Conservation (phyloP, 495 filamentous ascomycete genomes). For the Lasiosphaeria hispida region DNA sequence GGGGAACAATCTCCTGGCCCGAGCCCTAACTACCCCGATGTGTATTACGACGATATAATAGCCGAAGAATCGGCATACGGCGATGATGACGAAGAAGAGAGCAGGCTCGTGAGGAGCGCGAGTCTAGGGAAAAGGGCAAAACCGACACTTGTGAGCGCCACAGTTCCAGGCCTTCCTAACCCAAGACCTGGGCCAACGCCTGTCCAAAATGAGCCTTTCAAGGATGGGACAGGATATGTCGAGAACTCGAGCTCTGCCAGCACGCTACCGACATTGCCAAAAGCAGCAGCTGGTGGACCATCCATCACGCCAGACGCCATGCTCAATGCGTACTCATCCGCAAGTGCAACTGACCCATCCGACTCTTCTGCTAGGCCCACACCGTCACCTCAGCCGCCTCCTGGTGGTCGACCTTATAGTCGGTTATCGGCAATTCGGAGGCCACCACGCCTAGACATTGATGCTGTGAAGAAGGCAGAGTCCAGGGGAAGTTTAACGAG, state of each 20-base stretch:
- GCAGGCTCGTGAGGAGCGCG: conserved; percentile 69
- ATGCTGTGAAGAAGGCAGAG: conserved; percentile 74
- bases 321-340: conserved; percentile 43
- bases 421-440: conserved; percentile 55
- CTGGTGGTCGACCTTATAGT: conserved; percentile 33
- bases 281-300: conserved; percentile 22
- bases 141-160: conserved; percentile 66
- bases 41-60: conserved; percentile 45
- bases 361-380: conserved; percentile 24
- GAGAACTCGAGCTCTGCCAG: conserved; percentile 44
- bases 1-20: conserved; percentile 40
- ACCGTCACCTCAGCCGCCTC: conserved; percentile 31
- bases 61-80: conserved; percentile 47
- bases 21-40: conserved; percentile 46
- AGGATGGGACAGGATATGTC: conserved; percentile 43
- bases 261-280: conserved; percentile 23
- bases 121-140: conserved; percentile 73
- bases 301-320: conserved; percentile 39
- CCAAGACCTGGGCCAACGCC: conserved; percentile 34
- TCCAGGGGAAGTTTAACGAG: conserved; percentile 85
- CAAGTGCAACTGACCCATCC: conserved; percentile 41
- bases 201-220: conserved; percentile 35
- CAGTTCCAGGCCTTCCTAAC: conserved; percentile 17
- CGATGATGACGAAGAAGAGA: conserved; percentile 58
- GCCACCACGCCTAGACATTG: conserved; percentile 75